Base-by-base conservation (phyloP, 2,329 filamentous ascomycete species). In the Neonectria coccinea region DNA sequence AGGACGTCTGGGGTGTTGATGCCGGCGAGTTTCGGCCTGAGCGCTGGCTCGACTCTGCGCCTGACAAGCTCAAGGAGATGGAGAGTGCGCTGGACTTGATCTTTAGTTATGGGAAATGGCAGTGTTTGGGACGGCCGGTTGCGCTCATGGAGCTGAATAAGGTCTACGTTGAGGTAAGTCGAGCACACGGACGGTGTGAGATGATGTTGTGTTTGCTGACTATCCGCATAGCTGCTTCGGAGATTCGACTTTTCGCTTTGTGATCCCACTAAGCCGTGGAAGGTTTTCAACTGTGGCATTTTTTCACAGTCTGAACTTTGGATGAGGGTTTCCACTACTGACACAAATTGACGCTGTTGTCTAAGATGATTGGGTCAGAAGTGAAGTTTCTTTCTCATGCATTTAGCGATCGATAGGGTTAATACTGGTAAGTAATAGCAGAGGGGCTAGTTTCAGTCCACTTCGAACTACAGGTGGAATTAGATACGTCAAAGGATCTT, bases 61-160 rank as follows among this genome's bases (percentile, higher is more conserved):
- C 69, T 1, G 79, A 79, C 22, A 75, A 73, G 29, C 50, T 75
- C 0, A 74, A 64, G 14, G 64, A 67, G 33, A 81, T 80, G 78
- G 78, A 82, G 63, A 71, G 69, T 41, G 75, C 76, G 0, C 59
- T 79, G 16, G 80, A 82, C 14, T 59, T 82, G 10, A 71, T 81
- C 0, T 82, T 82, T 58, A 76, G 79, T 2, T 76, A 78, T 25
- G 81, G 82, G 0, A 61, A 75, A 4, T 81, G 77, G 74, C 73
- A 75, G 45, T 83, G 81, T 47, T 64, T 82, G 12, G 81, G 81
- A 1, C 75, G 77, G 4, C 75, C 75, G 0, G 73, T 82, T 25
- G 79, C 81, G 1, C 55, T 77, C 9, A 77, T 83, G 68, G 79
- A 82, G 67, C 25, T 81, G 57, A 79, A 80, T 45, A 78, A 79